phyloP scores from a whole-genome alignment of 2,329 filamentous ascomycete genomes.

The Teratosphaeriaceae sp. region DNA sequence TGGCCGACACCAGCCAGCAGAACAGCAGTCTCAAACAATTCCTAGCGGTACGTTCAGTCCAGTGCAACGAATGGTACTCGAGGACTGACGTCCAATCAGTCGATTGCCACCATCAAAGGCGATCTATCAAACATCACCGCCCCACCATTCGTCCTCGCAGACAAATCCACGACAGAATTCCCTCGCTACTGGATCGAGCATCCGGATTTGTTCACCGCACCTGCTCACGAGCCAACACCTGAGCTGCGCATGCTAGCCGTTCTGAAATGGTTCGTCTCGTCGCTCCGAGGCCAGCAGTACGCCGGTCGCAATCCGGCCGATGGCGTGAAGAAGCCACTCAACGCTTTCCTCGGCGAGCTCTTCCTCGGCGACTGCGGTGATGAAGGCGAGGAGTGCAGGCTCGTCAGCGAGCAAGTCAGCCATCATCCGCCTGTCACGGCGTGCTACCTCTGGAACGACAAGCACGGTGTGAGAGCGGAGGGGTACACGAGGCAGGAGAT shows the following conservation, averaged over 20 bases:
- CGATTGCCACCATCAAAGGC: slow-evolving; percentile 40
- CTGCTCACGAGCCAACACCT: slow-evolving; percentile 35
- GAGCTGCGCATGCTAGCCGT: slow-evolving; percentile 39
- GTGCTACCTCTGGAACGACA: slow-evolving; percentile 42
- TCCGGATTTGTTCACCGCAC: slow-evolving; percentile 40
- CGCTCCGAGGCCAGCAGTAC: slow-evolving; percentile 43
- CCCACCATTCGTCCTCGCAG: slow-evolving; percentile 39
- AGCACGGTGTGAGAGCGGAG: slow-evolving; percentile 37
- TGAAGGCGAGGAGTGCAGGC: slow-evolving; percentile 33
- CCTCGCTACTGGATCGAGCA: slow-evolving; percentile 43
- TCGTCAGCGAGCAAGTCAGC: slow-evolving; percentile 41
- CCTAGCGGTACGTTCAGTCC: slow-evolving; percentile 14
- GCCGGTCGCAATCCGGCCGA: slow-evolving; percentile 36
- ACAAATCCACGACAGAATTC: slow-evolving; percentile 40
- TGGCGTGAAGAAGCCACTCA: slow-evolving; percentile 46
- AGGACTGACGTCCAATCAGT: slow-evolving; percentile 19
- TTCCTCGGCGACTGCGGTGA: slow-evolving; percentile 36
- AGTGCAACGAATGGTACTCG: not conserved
- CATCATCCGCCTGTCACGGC: slow-evolving; percentile 43
- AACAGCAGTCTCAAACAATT: slow-evolving; percentile 21
- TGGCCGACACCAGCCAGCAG: slow-evolving; percentile 14
- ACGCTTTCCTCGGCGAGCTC: slow-evolving; percentile 44
- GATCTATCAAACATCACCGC: slow-evolving; percentile 43
- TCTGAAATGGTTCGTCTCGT: slow-evolving; percentile 44
- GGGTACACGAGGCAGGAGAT: slow-evolving; percentile 43